Evolutionary conservation across 1,284 basidiomycete species (phyloP), one percentile per base, ranked within the genome.

Genomic region (Ganoderma sinense): DNA sequence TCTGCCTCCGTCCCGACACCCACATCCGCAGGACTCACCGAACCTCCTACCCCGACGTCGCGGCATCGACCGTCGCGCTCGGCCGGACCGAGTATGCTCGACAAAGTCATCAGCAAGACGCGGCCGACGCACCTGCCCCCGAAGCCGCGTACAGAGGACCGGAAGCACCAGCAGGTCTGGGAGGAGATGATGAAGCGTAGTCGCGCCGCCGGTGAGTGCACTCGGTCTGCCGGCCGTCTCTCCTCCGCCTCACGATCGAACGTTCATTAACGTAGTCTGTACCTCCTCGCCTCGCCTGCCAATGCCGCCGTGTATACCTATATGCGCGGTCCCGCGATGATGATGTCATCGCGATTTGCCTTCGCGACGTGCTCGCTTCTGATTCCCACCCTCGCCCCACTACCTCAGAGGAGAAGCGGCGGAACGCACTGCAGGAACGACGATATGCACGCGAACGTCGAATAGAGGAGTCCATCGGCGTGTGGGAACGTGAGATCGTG

Each of bases 101-200:
- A 95, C 76, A 92, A 90, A 79, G 90, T 94, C 55, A 82, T 92
- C 68, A 94, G 91, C 80, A 91, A 88, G 79, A 95, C 93, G 0
- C 86, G 96, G 31, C 96, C 95, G 23, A 83, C 88, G 6, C 94
- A 92, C 79, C 84, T 98, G 11, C 97, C 96, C 23, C 96, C 96
- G 11, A 98, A 98, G 79, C 83, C 84, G 66, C 89, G 88, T 68
- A 80, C 87, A 63, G 97, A 98, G 80, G 96, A 98, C 78, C 82
- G 87, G 68, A 93, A 90, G 73, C 96, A 98, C 82, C 84, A 96
- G 78, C 90, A 92, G 36, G 94, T 94, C 77, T 98, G 96, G 95
- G 90, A 96, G 78, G 82, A 86, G 55, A 97, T 98, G 95, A 98
- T 98, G 97, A 90, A 89, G 76, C 87, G 83, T 63, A 94, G 93